Conservation (phyloP, 2,329 filamentous ascomycete genomes). For the Cladosporium cucumerinum region DNA sequence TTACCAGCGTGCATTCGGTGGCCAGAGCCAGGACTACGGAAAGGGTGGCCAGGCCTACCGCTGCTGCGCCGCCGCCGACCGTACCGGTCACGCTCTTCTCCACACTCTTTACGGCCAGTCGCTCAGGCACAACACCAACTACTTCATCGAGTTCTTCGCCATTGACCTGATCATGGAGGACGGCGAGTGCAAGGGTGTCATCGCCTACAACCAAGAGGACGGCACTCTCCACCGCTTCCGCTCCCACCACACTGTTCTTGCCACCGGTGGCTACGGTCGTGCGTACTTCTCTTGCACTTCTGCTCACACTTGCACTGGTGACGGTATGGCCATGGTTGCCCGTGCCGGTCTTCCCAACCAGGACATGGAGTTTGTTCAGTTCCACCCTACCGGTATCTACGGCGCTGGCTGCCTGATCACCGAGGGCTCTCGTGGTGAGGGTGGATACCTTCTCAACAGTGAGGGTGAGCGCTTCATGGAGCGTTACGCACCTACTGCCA, state of each 20-base stretch:
- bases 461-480: conserved; percentile 99
- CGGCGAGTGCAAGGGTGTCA: conserved; percentile 90
- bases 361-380: conserved; percentile 99
- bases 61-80: conserved; percentile 92
- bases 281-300: conserved; percentile 98
- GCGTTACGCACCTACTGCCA: conserved; percentile 93
- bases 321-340: conserved; percentile 99
- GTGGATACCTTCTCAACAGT: conserved; percentile 94
- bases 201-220: conserved; percentile 98
- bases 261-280: conserved; percentile 95
- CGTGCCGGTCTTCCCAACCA: conserved; percentile 97
- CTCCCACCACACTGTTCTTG: conserved; percentile 92
- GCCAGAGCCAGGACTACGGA: conserved; percentile 90
- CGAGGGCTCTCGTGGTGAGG: conserved; percentile 95
- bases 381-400: conserved; percentile 99
- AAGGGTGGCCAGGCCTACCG: conserved; percentile 98
- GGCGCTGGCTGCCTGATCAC: conserved; percentile 97
- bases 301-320: conserved; percentile 96
- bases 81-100: conserved; percentile 94
- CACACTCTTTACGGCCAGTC: conserved; percentile 99
- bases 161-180: conserved; percentile 97
- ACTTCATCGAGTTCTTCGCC: conserved; percentile 99
- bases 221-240: conserved; percentile 96
- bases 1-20: conserved; percentile 98
- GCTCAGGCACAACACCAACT: conserved; percentile 96